Base-by-base conservation (phyloP, 2,329 filamentous ascomycete genomes). In the Salinomyces thailandicus region DNA sequence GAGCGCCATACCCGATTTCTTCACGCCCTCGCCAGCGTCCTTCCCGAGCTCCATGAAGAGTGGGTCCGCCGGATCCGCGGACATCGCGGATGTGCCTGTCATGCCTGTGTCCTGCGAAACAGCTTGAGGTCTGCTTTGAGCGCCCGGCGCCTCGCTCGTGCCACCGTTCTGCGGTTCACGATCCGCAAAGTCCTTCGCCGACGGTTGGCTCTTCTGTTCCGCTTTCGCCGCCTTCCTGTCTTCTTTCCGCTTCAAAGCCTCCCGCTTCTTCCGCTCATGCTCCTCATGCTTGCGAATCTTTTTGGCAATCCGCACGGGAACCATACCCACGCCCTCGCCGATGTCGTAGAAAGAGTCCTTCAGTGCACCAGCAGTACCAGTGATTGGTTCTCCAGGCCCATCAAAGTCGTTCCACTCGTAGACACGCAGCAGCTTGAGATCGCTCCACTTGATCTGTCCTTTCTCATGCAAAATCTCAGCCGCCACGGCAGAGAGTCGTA, bases 351-450 rank as follows among this genome's bases (percentile, higher is more conserved):
- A 53, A 0, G 73, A 74, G 3, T 68, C 67, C n/a, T 73, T 66
- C 4, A 84, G 47, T 0, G 77, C 78, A 8, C 74, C 73, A 20
- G 74, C 73, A 3, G 73, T 62, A 3, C 79, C 81, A 0, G 79
- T 81, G 9, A 85, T 62, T 0, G 81, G 81, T 51, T 85, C 81
- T 0, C 80, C 80, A 0, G 80, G 79, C 0, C 81, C 81, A 46
- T 81, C 78, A 48, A 84, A 85, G 48, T 85, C 80, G 46, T 83
- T 82, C 78, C 80, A 85, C 48, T 83, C 79, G 34, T 71, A 73
- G 48, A 81, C 77, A 6, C 81, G 67, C 6, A 82, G 51, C 0
- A 85, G 64, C 9, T 73, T 69, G 31, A 85, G 58, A 39, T 75
- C 72, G 37, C 70, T 72, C 72, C 77, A 83, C 16, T 68, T 66